A percentile compares a stretch with the other conserved stretches of the same genome.
Evolutionary conservation across 2,329 filamentous ascomycete genomes (phyloP).

Genomic region (Nemania diffusa): DNA sequence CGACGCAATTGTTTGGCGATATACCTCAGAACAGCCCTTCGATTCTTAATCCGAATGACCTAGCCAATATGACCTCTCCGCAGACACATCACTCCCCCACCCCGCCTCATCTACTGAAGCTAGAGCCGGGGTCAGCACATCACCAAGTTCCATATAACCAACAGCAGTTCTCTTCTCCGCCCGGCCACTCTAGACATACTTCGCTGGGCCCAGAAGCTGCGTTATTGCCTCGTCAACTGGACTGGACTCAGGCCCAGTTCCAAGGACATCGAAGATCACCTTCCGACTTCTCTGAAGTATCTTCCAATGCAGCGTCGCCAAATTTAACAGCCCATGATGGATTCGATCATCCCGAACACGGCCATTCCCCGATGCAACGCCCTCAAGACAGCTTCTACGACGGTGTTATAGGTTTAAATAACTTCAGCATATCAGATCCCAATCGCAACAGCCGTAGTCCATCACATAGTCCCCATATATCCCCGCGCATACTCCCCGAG

Average conservation of each 20-base stretch:
- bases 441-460: slow-evolving; percentile 80
- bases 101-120: slow-evolving; percentile 65
- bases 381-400: slow-evolving; percentile 81
- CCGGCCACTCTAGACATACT: slow-evolving; percentile 61
- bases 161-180: slow-evolving; percentile 64
- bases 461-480: slow-evolving; percentile 77
- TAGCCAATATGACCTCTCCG: slow-evolving; percentile 65
- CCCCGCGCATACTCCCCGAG: slow-evolving; percentile 68
- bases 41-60: slow-evolving; percentile 58
- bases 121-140: slow-evolving; percentile 62
- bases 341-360: slow-evolving; percentile 81
- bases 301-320: slow-evolving; percentile 84
- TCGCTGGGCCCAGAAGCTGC: slow-evolving; percentile 69
- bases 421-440: slow-evolving; percentile 81
- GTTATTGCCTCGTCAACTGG: slow-evolving; percentile 63
- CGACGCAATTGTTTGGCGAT: slow-evolving; percentile 66
- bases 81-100: slow-evolving; percentile 67
- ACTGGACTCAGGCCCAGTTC: slow-evolving; percentile 71
- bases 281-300: slow-evolving; percentile 94
- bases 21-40: slow-evolving; percentile 56
- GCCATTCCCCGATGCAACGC: slow-evolving; percentile 83
- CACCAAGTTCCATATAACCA: slow-evolving; percentile 68
- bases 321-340: slow-evolving; percentile 80
- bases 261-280: slow-evolving; percentile 84
- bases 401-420: slow-evolving; percentile 79